Base-by-base conservation (phyloP, 331 rosid species). In the Cucumis variabilis region DNA sequence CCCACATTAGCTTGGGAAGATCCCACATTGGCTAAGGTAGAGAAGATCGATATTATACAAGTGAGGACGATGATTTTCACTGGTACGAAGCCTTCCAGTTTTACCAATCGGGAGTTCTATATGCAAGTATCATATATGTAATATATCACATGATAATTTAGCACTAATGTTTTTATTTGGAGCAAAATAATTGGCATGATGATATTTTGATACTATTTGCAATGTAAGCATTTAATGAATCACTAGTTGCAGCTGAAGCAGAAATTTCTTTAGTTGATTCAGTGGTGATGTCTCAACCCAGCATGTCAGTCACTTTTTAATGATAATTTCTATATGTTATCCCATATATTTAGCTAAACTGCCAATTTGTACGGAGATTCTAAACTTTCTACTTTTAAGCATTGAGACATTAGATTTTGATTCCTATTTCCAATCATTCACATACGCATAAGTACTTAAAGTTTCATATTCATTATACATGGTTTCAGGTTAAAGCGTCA, bases 231-330 rank as follows among this genome's bases (percentile, higher is more conserved):
- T 97, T 90, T 86, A 90, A 87, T 90, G 99, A 97, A 88, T 97
- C 99, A 62, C 90, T 90, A 41, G 63, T 91, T 86, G 99, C 99
- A 86, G 99, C 98, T 72, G 99, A 98, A 89, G 98, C 98, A 83
- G 98, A 98, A 91, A 89, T 94, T 87, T 89, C 98, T 89, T 89
- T 97, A 85, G 90, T 97, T 87, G 98, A 97, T 85, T 93, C 98
- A 85, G 98, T 95, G 99, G 99, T 97, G 93, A 95, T 88, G 92
- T 92, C 96, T 92, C 89, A 72, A 90, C 91, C 93, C 91, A 84
- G 89, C 90, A 87, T 87, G 88, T 89, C 91, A 77, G 88, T 91
- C 87, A 88, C 90, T 92, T 90, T 89, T 92, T 90, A 82, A 78
- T 94, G 86, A 84, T 93, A 89, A 88, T 92, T 80, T 89, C 75